phyloP scores from a whole-genome alignment of 2,329 filamentous ascomycete genomes.

The Verticillium albo-atrum region DNA sequence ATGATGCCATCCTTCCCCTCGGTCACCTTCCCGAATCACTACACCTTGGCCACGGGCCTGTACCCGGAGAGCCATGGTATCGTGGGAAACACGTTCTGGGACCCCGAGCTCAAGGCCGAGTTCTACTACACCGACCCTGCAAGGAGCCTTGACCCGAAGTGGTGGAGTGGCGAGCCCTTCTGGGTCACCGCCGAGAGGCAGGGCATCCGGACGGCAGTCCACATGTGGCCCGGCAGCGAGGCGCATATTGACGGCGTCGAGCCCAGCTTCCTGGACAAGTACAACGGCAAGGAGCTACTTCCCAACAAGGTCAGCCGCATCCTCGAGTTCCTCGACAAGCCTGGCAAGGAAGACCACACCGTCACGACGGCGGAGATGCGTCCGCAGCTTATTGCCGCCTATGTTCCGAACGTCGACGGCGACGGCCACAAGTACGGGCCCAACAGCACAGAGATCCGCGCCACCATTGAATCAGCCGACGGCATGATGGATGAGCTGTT shows the following conservation, averaged over 20 bases:
- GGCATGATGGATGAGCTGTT: slow-evolving; percentile 76
- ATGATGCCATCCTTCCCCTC: slow-evolving; percentile 95
- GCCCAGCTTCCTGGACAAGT: slow-evolving; percentile 79
- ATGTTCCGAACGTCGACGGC: slow-evolving; percentile 87
- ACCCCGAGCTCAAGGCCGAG: slow-evolving; percentile 68
- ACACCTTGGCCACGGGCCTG: slow-evolving; percentile 85
- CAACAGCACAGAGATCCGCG: slow-evolving; percentile 86
- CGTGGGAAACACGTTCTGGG: slow-evolving; percentile 94
- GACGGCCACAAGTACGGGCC: slow-evolving; percentile 87
- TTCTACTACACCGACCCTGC: slow-evolving; percentile 83
- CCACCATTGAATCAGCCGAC: slow-evolving; percentile 77
- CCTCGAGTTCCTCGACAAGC: slow-evolving; percentile 78
- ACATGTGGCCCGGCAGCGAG: slow-evolving; percentile 99
- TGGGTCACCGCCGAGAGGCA: slow-evolving; percentile 90
- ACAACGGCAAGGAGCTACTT: slow-evolving; percentile 72
- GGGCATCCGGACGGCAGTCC: slow-evolving; percentile 73
- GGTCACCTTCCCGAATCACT: slow-evolving; percentile 96
- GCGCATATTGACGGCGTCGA: slow-evolving; percentile 73
- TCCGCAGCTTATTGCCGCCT: slow-evolving; percentile 89
- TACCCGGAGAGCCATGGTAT: slow-evolving; percentile 92
- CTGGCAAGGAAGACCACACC: slow-evolving; percentile 60
- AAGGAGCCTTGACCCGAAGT: slow-evolving; percentile 76
- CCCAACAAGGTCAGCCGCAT: slow-evolving; percentile 73
- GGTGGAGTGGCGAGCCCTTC: slow-evolving; percentile 93
- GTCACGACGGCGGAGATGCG: slow-evolving; percentile 51